Evolutionary conservation across 805 yeast species (phyloP), one percentile per base, ranked within the genome.

Genomic region (Ogataea sp.): DNA sequence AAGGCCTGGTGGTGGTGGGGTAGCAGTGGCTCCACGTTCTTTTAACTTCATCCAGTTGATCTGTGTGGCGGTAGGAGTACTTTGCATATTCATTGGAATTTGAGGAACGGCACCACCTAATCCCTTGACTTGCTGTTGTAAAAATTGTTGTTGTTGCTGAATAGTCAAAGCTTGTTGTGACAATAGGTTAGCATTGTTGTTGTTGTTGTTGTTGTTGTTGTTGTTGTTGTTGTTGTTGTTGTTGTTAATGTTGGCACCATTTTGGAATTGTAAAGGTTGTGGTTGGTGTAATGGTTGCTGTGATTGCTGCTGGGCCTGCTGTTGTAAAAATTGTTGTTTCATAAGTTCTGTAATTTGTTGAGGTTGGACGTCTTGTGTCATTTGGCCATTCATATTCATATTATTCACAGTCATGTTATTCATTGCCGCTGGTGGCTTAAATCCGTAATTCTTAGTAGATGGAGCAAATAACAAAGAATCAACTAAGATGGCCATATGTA

Each of bases 1-100:
- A 49, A 80, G 67, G 5, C 88, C 88, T 6, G 88, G 90, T 30
- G 89, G 89, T 4, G 87, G 84, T 23, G 83, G 82, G 4, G 85
- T 73, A 15, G 75, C 63, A 7, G 74, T 55, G n/a, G n/a, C n/a
- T 41, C 53, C 60, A 7, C 51, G 35, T 11, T 42, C 42, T 33
- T 38, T 38, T 16, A 39, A 32, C 27, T 41, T 41, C 32, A 31
- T 28, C 23, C 30, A n/a, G 25, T 38, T 35, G 2, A 38, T 28
- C 11, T 32, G 25, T 17, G 30, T 11, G 5, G 40, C 25, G 9
- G n/a, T 14, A n/a, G 43, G 34, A 20, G 40, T 33, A 15, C 37
- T 35, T 23, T 29, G 39, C 42, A 33, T 36, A 43, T 29, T 29
- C 4, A n/a, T 23, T 8, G 26, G 26, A 23, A 23, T 23, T 23